Conservation (phyloP, 176 grass and related monocot genomes). For the Tillandsia fasciculata region DNA sequence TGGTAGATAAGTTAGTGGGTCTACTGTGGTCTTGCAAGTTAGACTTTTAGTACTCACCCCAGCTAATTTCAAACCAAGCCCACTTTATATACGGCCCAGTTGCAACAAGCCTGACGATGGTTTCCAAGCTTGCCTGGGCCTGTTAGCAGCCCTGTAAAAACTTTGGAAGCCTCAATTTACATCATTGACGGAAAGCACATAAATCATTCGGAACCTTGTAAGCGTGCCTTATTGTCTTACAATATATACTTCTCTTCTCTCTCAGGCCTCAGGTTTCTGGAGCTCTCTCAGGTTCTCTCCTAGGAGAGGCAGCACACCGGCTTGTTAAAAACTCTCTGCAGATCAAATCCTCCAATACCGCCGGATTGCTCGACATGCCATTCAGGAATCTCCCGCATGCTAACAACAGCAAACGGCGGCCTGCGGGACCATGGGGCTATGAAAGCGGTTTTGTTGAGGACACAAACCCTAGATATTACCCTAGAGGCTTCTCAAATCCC, state of each 20-base stretch:
- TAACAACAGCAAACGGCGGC: slow-evolving; percentile 38
- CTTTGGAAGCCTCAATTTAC: not conserved
- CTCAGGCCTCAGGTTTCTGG: slow-evolving; percentile 72
- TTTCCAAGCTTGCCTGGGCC: too few relatives aligned
- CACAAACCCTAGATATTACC: slow-evolving; percentile 21
- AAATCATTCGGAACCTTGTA: not conserved
- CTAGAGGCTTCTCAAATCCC: slow-evolving; percentile 47
- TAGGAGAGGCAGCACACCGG: slow-evolving; percentile 86
- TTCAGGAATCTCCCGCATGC: slow-evolving; percentile 37
- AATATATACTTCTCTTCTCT: slow-evolving; percentile 18
- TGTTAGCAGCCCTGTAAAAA: too few relatives aligned
- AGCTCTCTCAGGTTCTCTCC: slow-evolving; percentile 66
- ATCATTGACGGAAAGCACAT: not conserved
- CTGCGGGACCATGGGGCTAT: slow-evolving; percentile 55
- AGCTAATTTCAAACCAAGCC: too few relatives aligned
- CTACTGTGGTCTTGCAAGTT: too few relatives aligned
- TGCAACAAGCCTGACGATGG: too few relatives aligned
- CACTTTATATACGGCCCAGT: too few relatives aligned
- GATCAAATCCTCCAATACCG: slow-evolving; percentile 51
- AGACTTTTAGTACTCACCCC: too few relatives aligned
- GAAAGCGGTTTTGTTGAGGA: slow-evolving; percentile 50
- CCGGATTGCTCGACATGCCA: slow-evolving; percentile 52
- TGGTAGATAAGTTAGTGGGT: too few relatives aligned
- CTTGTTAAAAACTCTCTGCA: slow-evolving; percentile 90
- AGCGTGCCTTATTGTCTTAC: not conserved